Evolutionary conservation across 2,329 filamentous ascomycete species (phyloP).

Genomic region (Cercospora sp.): DNA sequence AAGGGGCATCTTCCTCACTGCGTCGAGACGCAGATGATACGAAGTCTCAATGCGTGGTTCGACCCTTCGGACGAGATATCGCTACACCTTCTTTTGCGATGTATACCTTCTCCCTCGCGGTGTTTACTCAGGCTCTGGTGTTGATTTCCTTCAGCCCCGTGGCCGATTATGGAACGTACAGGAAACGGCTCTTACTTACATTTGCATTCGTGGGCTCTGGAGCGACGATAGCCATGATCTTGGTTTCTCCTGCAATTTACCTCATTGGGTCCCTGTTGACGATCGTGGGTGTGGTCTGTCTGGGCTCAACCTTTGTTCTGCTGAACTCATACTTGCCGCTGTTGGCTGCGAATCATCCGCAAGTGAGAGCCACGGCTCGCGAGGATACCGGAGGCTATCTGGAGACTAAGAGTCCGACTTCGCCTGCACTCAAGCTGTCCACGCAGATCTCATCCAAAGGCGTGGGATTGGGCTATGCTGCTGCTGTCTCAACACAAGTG

Average conservation of each 20-base stretch:
- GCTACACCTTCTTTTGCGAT: conserved; percentile 93
- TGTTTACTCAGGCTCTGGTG: conserved; percentile 79
- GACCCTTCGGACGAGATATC: conserved; percentile 73
- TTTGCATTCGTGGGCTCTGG: conserved; percentile 79
- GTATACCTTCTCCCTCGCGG: conserved; percentile 91
- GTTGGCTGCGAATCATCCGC: conserved; percentile 77
- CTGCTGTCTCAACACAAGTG: conserved; percentile 77
- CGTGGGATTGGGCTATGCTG: conserved; percentile 85
- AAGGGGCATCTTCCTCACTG: not conserved
- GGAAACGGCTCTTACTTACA: conserved; percentile 76
- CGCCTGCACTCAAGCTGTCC: conserved; percentile 71
- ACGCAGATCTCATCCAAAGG: conserved; percentile 85
- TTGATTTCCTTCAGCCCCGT: conserved; percentile 92
- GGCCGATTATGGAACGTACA: conserved; percentile 84
- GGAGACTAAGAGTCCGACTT: conserved; percentile 40
- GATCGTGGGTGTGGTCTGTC: conserved; percentile 82
- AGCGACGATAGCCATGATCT: conserved; percentile 78
- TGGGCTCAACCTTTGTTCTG: conserved; percentile 93
- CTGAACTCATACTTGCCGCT: conserved; percentile 90
- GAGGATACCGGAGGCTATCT: not conserved
- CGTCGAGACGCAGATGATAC: conserved; percentile 37
- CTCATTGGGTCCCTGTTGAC: conserved; percentile 76
- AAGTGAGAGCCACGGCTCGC: conserved; percentile 33
- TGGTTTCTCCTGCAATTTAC: conserved; percentile 72
- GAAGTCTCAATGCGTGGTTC: conserved; percentile 72